Conservation (phyloP, 2,329 filamentous ascomycete genomes). For the Colletotrichum graminicola region DNA sequence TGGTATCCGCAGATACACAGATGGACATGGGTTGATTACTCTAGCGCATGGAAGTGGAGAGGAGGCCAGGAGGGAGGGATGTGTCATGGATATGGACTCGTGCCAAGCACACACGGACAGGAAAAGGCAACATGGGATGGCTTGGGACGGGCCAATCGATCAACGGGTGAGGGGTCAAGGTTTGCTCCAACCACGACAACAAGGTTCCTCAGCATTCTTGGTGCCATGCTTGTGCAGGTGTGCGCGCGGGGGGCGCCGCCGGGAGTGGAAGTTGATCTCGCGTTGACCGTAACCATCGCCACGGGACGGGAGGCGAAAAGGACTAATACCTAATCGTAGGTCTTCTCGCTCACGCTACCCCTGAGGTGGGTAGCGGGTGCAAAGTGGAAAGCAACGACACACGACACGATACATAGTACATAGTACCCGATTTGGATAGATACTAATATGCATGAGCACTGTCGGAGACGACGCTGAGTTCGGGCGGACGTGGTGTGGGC, state of each 20-base stretch:
- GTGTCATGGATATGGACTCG: slow-evolving; percentile 35
- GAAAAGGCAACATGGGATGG: slow-evolving; percentile 11
- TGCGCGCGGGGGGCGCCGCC: slow-evolving; percentile 7
- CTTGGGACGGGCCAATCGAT: slow-evolving; percentile 16
- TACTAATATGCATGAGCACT: not conserved
- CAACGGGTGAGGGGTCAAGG: not conserved
- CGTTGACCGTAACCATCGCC: slow-evolving; percentile 26
- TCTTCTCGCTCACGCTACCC: slow-evolving; percentile 1
- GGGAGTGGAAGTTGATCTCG: slow-evolving; percentile 8
- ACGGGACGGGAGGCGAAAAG: slow-evolving; percentile 32
- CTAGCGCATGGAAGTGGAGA: slow-evolving; percentile 31
- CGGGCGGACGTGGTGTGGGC: not conserved
- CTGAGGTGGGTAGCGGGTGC: not conserved
- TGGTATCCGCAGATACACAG: slow-evolving; percentile 36
- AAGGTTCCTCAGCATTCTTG: slow-evolving; percentile 17
- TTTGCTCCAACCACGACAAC: slow-evolving; percentile 24
- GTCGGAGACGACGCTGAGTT: not conserved
- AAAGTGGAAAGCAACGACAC: not conserved
- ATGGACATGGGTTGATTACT: slow-evolving; percentile 21
- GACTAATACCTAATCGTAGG: too few relatives aligned
- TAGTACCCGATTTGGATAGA: not conserved
- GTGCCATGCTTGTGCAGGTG: slow-evolving; percentile 2
- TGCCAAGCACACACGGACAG: slow-evolving; percentile 15
- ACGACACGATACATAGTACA: not conserved
- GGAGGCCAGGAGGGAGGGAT: slow-evolving; percentile 1